These are phyloP conservation scores for Picea mariana DNA, from an alignment of 83 land plant species.

Conservation along the genomic window DNA sequence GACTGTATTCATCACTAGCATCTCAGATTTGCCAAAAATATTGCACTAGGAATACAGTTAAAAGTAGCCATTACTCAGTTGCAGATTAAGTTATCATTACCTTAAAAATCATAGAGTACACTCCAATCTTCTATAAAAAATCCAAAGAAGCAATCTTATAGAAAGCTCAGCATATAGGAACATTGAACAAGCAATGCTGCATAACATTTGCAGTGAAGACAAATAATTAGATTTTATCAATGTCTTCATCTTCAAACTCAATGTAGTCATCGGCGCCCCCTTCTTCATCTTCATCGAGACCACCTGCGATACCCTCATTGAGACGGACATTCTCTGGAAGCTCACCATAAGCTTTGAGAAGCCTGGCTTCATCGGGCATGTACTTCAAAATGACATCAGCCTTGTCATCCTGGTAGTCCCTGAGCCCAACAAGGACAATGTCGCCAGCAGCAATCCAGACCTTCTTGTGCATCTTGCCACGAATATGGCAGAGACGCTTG, in stretches of 20 bases:
- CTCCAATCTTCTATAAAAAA: no score
- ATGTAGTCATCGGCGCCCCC: constrained; percentile 63
- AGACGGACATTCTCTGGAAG: constrained; percentile 66
- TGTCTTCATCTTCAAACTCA: constrained; percentile 82
- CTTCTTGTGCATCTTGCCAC: constrained; percentile 91
- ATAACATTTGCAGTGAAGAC: no score
- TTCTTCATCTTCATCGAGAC: constrained; percentile 73
- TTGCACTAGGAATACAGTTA: no score
- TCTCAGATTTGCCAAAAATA: no score
- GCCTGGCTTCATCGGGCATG: constrained; percentile 75
- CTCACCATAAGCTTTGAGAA: constrained; percentile 80
- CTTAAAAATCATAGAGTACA: no score
- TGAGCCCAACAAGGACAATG: constrained; percentile 41
- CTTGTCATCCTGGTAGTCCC: constrained; percentile 69
- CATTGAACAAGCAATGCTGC: no score
- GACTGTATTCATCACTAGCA: no score
- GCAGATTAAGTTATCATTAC: no score
- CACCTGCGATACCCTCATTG: constrained; percentile 71
- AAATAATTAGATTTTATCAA: constrained; percentile 54
- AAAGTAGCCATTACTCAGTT: no score
- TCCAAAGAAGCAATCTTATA: no score
- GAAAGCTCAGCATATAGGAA: no score
- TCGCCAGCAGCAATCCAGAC: no score
- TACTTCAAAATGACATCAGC: constrained; percentile 82
- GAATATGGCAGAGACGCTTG: constrained; percentile 80